Conservation (phyloP, 805 yeast species). For the Candida easanensis region DNA sequence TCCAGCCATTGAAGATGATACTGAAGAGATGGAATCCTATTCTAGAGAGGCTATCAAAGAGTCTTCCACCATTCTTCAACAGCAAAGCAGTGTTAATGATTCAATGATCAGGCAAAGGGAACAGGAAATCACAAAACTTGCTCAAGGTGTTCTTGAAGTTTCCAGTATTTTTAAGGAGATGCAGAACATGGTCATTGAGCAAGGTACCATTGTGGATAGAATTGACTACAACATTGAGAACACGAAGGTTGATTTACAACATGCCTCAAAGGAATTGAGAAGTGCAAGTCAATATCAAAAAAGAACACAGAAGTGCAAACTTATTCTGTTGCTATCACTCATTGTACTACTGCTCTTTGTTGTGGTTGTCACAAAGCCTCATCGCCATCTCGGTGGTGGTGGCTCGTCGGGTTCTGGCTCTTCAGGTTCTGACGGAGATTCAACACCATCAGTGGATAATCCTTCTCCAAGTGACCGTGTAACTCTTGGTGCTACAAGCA, state of each 20-base stretch:
- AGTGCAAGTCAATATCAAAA: constrained; percentile 81
- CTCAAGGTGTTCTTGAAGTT: constrained; percentile 91
- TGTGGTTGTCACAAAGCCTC: constrained; percentile 67
- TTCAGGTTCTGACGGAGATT: background rate
- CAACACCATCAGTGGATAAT: background rate
- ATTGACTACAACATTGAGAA: constrained; percentile 88
- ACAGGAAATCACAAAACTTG: constrained; percentile 83
- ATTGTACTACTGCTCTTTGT: constrained; percentile 70
- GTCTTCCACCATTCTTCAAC: constrained; percentile 38
- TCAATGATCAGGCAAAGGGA: constrained; percentile 68
- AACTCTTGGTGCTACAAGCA: background rate
- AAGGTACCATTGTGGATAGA: constrained; percentile 89
- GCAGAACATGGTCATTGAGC: constrained; percentile 90
- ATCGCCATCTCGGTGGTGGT: constrained; percentile 15
- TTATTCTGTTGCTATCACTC: constrained; percentile 70
- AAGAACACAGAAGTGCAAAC: constrained; percentile 85
- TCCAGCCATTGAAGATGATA: constrained; percentile 32
- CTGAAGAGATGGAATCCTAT: constrained; percentile 46
- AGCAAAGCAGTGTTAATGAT: constrained; percentile 35
- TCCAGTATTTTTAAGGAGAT: constrained; percentile 91
- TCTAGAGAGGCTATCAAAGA: constrained; percentile 51
- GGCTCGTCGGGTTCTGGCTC: background rate
- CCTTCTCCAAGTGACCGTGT: no score
- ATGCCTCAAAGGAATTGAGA: constrained; percentile 73
- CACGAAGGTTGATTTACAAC: constrained; percentile 71